phyloP scores from a whole-genome alignment of 352 stramenopile genomes.

The Globisporangium okanoganense region DNA sequence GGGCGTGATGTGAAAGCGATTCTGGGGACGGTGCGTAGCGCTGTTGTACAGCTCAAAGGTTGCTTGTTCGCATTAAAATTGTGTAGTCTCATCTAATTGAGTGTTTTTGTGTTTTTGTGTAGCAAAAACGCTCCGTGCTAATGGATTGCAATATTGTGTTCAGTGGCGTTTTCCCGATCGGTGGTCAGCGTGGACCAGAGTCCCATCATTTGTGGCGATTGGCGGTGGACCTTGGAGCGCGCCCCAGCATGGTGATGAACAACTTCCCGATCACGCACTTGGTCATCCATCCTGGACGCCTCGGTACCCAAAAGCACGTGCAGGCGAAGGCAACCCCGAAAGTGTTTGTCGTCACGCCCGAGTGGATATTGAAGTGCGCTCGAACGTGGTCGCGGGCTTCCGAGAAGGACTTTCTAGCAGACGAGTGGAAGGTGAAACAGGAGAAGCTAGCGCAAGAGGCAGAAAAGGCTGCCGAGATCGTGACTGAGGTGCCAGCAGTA shows the following conservation, averaged over 20 bases:
- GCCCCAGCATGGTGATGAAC: constrained; percentile 61
- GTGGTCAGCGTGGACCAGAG: constrained; percentile 47
- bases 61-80: not conserved
- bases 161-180: constrained; percentile 74
- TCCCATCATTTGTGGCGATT: constrained; percentile 79
- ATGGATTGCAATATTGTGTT: constrained; percentile 70
- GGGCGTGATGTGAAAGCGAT: constrained; percentile 68
- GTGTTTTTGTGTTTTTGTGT: constrained; percentile 3
- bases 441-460: constrained; percentile 14
- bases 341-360: constrained; percentile 62
- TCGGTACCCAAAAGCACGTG: constrained; percentile 80
- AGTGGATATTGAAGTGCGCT: constrained; percentile 81
- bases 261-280: constrained; percentile 81
- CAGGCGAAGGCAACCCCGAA: constrained; percentile 61
- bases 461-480: constrained; percentile 14
- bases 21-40: constrained; percentile 41
- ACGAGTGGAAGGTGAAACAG: constrained; percentile 56
- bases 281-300: constrained; percentile 73
- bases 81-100: not conserved
- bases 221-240: constrained; percentile 60
- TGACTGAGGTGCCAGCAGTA: constrained; percentile 4
- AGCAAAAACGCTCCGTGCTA: constrained; percentile 73
- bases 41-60: not conserved
- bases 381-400: constrained; percentile 56
- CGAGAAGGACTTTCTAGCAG: constrained; percentile 66